Conservation (phyloP, 345 rosid species). For the Combretum micranthum region DNA sequence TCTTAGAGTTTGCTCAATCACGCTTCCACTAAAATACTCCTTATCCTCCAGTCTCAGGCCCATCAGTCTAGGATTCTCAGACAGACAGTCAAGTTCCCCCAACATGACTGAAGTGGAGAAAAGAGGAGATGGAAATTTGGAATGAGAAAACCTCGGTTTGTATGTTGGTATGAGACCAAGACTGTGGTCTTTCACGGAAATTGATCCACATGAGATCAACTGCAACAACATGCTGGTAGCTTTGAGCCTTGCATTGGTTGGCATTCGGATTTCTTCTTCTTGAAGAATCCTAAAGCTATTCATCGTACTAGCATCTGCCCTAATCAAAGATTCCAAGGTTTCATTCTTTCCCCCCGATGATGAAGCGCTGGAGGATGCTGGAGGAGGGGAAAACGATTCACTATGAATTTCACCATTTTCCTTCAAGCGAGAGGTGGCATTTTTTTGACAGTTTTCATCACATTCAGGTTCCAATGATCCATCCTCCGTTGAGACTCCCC, state of each 20-base stretch:
- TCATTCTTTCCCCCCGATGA: conserved; percentile 67
- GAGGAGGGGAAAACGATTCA: conserved; percentile 64
- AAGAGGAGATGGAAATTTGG: conserved; percentile 62
- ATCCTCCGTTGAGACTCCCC: conserved; percentile 92
- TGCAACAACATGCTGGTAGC: conserved; percentile 82
- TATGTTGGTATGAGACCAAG: conserved; percentile 83
- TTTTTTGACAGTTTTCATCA: conserved; percentile 23
- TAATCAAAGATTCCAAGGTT: conserved; percentile 83
- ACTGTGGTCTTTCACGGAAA: conserved; percentile 86
- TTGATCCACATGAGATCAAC: conserved; percentile 88
- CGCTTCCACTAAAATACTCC: conserved; percentile 89
- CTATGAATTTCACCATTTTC: conserved; percentile 43
- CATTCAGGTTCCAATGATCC: conserved; percentile 37
- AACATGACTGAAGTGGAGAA: conserved; percentile 62
- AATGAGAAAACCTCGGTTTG: conserved; percentile 60
- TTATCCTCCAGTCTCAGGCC: conserved; percentile 71
- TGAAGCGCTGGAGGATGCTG: conserved; percentile 58
- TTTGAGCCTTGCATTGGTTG: conserved; percentile 53
- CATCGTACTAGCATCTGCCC: conserved; percentile 82
- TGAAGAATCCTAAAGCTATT: conserved; percentile 85
- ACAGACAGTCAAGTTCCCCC: conserved; percentile 76
- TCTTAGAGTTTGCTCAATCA: conserved; percentile 63
- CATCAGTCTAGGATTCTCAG: conserved; percentile 76
- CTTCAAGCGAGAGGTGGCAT: conserved; percentile 22
- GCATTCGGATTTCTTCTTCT: conserved; percentile 68